phyloP scores from a whole-genome alignment of 768 basidiomycete genomes.

The Auriscalpium vulgare region DNA sequence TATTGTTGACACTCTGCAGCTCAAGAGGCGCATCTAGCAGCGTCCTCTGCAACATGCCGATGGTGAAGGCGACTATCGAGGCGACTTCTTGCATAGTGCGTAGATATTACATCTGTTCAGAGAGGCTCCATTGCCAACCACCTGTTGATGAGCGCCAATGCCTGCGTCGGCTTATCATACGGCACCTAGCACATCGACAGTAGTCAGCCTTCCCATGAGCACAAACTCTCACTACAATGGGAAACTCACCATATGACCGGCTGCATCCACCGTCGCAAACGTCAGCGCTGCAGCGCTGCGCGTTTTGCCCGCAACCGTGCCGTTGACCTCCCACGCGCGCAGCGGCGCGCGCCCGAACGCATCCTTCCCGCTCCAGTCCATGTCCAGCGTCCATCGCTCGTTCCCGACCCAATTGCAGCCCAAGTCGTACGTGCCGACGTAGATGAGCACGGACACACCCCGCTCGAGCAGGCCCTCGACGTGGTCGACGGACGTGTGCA shows the following conservation, averaged over 20 bases:
- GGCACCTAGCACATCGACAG: conserved; percentile 35
- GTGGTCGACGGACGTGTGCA: conserved; percentile 28
- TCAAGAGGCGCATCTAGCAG: too few relatives aligned
- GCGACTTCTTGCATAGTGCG: too few relatives aligned
- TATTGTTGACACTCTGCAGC: too few relatives aligned
- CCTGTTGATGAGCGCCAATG: conserved; percentile 39
- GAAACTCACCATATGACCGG: conserved; percentile 62
- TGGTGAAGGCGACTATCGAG: too few relatives aligned
- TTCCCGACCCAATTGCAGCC: conserved; percentile 60
- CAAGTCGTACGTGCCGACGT: conserved; percentile 48
- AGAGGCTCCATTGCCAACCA: conserved; percentile 31
- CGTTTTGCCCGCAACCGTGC: conserved; percentile 43
- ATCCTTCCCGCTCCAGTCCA: conserved; percentile 53
- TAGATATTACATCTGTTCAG: not conserved
- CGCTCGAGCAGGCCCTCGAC: conserved; percentile 47
- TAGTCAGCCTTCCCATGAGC: not conserved
- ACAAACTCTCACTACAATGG: not conserved
- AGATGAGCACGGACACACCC: conserved; percentile 43
- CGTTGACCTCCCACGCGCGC: conserved; percentile 49
- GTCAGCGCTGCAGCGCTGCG: conserved; percentile 49
- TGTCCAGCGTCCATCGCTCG: conserved; percentile 46
- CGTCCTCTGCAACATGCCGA: too few relatives aligned
- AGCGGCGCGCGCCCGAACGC: conserved; percentile 37
- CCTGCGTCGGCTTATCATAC: conserved; percentile 53
- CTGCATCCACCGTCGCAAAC: conserved; percentile 52